Evolutionary conservation across 2,329 filamentous ascomycete genomes (phyloP).

Genomic region (Coniochaeta pulveracea): DNA sequence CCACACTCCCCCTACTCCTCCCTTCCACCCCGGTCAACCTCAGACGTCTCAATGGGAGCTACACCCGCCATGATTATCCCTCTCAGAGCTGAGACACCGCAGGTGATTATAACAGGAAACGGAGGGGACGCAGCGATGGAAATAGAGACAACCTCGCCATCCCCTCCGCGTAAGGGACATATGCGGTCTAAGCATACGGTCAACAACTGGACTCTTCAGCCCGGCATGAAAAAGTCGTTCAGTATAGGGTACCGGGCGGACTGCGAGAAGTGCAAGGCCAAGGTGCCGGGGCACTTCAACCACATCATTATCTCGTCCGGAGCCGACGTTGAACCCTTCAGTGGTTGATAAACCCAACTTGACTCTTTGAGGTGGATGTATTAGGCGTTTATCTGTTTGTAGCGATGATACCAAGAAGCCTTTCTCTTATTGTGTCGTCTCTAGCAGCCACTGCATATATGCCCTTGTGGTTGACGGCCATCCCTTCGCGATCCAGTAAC

Average conservation of each 20-base stretch:
- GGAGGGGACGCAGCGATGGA: slow-evolving; percentile 14
- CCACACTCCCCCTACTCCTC: slow-evolving; percentile 21
- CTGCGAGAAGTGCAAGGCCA: slow-evolving; percentile 66
- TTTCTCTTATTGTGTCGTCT: too few species aligned
- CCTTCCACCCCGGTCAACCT: slow-evolving; percentile 21
- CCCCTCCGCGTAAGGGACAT: slow-evolving; percentile 41
- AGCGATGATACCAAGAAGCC: too few species aligned
- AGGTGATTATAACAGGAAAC: slow-evolving; percentile 4
- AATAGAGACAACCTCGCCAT: slow-evolving; percentile 31
- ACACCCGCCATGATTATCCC: slow-evolving; percentile 11
- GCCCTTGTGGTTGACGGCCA: too few species aligned
- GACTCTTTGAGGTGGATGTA: too few species aligned
- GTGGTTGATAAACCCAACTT: too few species aligned
- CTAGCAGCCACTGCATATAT: too few species aligned
- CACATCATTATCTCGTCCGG: slow-evolving; percentile 64
- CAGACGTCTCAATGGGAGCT: slow-evolving; percentile 19
- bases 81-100: slow-evolving; percentile 5
- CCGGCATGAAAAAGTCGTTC: slow-evolving; percentile 58
- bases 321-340: too few species aligned
- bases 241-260: slow-evolving; percentile 70
- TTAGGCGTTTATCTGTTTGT: too few species aligned
- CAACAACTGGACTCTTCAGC: slow-evolving; percentile 48
- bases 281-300: slow-evolving; percentile 70
- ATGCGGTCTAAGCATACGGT: slow-evolving; percentile 47
- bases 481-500: too few species aligned